Base-by-base conservation (phyloP, 164 flowering plant species). In the Stephania cephalantha region DNA sequence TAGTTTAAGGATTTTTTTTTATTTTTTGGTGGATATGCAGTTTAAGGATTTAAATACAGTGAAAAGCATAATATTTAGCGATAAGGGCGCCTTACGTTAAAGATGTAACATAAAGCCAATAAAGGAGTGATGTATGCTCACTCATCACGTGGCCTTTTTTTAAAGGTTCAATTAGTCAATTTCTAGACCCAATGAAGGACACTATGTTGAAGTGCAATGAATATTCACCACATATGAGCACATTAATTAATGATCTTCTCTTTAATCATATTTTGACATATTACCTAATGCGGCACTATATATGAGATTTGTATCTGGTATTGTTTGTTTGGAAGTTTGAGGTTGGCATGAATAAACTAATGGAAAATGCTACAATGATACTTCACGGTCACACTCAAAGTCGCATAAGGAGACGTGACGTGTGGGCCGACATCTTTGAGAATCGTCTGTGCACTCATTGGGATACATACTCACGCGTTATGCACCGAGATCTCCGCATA, bases 71-170 rank as follows among this genome's bases (percentile, higher is more conserved):
- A 35, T 69, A 25, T 25, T 25, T 25, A 35, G 64, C 64, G 13
- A 13, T n/a, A 18, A 58, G n/a, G 22, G 18, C 25, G 25, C 64
- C 70, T 29, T 29, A 68, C 46, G 45, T 68, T 68, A 46, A 31
- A 71, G 73, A 71, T 71, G 73, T 71, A 71, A 71, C 75, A 73
- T 63, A 73, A 73, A 73, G 75, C 22, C 10, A 58, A 55, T 73
- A 61, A 73, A 73, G 69, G 52, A 63, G 45, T 73, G 75, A 73
- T 63, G 75, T 73, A 73, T 73, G 75, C 45, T 61, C 75, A 73
- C 53, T n/a, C 75, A 73, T 53, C 20, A 73, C 46, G 1, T 63
- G 7, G 29, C 70, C 25, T 64, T 73, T 73, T 13, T 64, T 73
- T 20, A 65, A 58, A 65, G 75, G n/a, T 6, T 64, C 50, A 15